Conservation (phyloP, 345 rosid genomes). For the Brassica incana region DNA sequence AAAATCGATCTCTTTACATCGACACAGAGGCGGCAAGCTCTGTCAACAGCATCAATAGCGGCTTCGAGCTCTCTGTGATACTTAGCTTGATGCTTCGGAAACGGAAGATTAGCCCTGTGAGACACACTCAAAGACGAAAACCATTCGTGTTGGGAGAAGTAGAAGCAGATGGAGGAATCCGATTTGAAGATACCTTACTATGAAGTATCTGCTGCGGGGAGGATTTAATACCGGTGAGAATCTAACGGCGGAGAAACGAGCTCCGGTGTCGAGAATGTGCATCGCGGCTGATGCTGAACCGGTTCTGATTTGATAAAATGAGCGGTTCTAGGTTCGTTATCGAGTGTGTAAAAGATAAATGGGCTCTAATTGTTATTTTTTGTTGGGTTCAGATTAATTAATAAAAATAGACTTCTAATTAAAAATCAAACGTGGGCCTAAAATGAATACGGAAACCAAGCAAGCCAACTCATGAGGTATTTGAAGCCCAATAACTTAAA, state of each 20-base stretch:
- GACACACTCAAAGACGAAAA: background rate
- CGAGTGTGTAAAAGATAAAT: background rate
- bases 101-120: constrained; percentile 63
- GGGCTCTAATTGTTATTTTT: background rate
- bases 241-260: constrained; percentile 46
- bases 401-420: background rate
- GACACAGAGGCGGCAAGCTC: constrained; percentile 80
- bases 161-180: too few relatives aligned
- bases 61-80: constrained; percentile 72
- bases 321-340: constrained; percentile 16
- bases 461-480: too few relatives aligned
- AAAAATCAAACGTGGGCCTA: too few relatives aligned
- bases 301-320: background rate
- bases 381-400: background rate
- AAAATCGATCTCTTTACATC: constrained; percentile 55
- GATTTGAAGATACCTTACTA: constrained; percentile 48
- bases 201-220: constrained; percentile 36
- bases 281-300: constrained; percentile 36
- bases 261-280: constrained; percentile 47
- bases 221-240: constrained; percentile 29
- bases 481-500: too few relatives aligned
- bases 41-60: constrained; percentile 68
- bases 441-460: too few relatives aligned
- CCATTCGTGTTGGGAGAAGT: background rate
- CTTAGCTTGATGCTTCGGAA: constrained; percentile 57